Base-by-base conservation (phyloP, 2,329 filamentous ascomycete genomes). In the Rhynchosporium agropyri region DNA sequence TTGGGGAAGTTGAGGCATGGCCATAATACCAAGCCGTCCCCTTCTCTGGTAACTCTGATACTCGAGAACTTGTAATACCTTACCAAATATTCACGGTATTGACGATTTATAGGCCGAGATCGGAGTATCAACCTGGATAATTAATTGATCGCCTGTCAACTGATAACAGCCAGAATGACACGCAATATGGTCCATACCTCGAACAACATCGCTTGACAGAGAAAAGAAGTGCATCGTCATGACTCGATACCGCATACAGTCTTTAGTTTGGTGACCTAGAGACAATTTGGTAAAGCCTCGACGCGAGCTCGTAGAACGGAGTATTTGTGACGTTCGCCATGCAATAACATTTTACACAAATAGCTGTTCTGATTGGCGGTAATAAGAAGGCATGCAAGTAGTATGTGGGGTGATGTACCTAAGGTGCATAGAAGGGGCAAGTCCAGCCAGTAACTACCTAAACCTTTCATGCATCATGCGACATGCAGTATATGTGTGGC, bases 91-190 rank as follows among this genome's bases (percentile, higher is more conserved):
- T 40, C 60, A 51, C 28, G 56, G 63, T 62, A 31, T 66, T 63
- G 63, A 61, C 26, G 57, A 64, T 65, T 61, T 65, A 61, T 64
- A 64, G 64, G 60, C 63, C 65, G 46, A 45, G 26, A 26, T 42
- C 10, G 28, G 38, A 49, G 42, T 20, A 43, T 56, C 58, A 64
- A 67, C 68, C 58, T 69, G 68, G 68, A 65, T 68, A 67, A 68
- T 68, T 61, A 58, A 65, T 67, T 61, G 61, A 67, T 66, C 56
- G 45, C 46, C 63, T 36, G 65, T 64, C 64, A 60, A 58, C 48
- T 59, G 45, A 33, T 43, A 28, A 42, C 31, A 56, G 36, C 38
- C 36, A 55, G 51, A 64, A 64, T 65, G 61, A 63, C 60, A 62
- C 54, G 57, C 60, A 43, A 26, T 42, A 59, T 53, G 55, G 59